Base-by-base conservation (phyloP, 805 yeast genomes). In the Debaryomyces tyrocola region DNA sequence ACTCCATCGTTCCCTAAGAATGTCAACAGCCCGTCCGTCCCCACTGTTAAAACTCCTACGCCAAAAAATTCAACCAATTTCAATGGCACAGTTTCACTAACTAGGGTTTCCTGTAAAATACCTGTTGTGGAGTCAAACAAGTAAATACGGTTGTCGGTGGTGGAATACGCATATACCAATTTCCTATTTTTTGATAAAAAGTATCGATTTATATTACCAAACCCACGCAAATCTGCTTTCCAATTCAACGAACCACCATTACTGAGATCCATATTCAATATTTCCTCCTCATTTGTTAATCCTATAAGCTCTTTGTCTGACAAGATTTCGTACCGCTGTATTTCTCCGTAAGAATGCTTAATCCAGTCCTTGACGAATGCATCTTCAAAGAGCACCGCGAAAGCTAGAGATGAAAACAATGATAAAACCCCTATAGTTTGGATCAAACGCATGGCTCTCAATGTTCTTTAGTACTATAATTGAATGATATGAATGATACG, bases 311-410 rank as follows among this genome's bases (percentile, higher is more conserved):
- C 12, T 6, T 37, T 38, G 29, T 44, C 29, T 14, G 41, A 12
- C 12, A 46, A 34, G 6, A 51, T 17, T 4, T 46, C 48, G 28
- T 37, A 45, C n/a, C 35, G 31, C n/a, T 20, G 15, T 7, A 48
- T 65, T 6, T 57, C 53, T 0, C 84, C 84, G 24, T 78, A 60
- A 41, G 71, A 74, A 27, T 66, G 67, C 7, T 71, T 59, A 39
- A 79, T 75, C 84, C 85, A 82, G 53, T 83, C 88, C 29, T 67
- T 67, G 14, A 62, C 62, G 56, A 75, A 79, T 0, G 84, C 82
- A 49, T 81, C 84, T 44, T 81, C 85, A 20, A 72, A 63, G 2
- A 31, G 34, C 34, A 31, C 34, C 2, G 12, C 14, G 6, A 31
- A 31, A 52, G 63, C 71, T 4, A 64, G 62, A 6, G 58, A 61